These are phyloP conservation scores for Magnaporthiopsis rhizophila DNA, from an alignment of 2,329 filamentous ascomycete genomes.

Conservation along the genomic window DNA sequence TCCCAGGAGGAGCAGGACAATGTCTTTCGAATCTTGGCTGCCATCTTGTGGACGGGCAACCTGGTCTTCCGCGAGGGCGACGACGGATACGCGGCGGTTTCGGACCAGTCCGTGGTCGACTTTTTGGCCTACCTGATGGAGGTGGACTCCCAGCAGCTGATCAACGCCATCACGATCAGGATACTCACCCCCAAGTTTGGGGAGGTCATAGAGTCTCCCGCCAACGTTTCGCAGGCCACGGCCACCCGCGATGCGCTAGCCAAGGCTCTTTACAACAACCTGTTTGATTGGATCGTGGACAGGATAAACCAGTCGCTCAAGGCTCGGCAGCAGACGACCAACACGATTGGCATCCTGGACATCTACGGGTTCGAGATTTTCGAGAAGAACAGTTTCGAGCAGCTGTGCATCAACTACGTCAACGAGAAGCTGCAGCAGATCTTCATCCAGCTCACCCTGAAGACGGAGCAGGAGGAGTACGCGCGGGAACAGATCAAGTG, in stretches of 20 bases:
- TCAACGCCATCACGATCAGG: constrained; percentile 82
- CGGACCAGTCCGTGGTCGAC: constrained; percentile 84
- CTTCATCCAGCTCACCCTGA: constrained; percentile 94
- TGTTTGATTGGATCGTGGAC: constrained; percentile 97
- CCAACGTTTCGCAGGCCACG: constrained; percentile 79
- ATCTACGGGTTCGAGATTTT: constrained; percentile 99
- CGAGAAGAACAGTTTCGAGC: constrained; percentile 97
- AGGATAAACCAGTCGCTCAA: constrained; percentile 84
- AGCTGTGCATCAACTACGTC: constrained; percentile 99
- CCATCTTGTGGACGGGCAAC: constrained; percentile 91
- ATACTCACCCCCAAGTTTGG: constrained; percentile 65
- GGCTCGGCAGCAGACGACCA: constrained; percentile 64
- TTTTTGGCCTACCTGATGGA: constrained; percentile 92
- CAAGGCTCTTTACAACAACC: constrained; percentile 94
- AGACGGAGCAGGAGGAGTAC: constrained; percentile 97
- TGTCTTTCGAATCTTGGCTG: constrained; percentile 90
- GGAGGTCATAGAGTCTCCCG: constrained; percentile 63
- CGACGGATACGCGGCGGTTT: constrained; percentile 76
- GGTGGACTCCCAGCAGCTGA: constrained; percentile 69
- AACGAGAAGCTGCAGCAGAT: constrained; percentile 99
- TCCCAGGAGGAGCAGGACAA: constrained; percentile 84
- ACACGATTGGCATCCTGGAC: constrained; percentile 93
- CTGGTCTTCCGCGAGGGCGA: constrained; percentile 87
- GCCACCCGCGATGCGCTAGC: constrained; percentile 85
- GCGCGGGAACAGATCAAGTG: constrained; percentile 92